Percentiles rank a stretch among this genome's conserved stretches.
These are phyloP conservation scores for Phialophora tarda DNA, from an alignment of 2,329 filamentous ascomycete species.

Conservation along the genomic window DNA sequence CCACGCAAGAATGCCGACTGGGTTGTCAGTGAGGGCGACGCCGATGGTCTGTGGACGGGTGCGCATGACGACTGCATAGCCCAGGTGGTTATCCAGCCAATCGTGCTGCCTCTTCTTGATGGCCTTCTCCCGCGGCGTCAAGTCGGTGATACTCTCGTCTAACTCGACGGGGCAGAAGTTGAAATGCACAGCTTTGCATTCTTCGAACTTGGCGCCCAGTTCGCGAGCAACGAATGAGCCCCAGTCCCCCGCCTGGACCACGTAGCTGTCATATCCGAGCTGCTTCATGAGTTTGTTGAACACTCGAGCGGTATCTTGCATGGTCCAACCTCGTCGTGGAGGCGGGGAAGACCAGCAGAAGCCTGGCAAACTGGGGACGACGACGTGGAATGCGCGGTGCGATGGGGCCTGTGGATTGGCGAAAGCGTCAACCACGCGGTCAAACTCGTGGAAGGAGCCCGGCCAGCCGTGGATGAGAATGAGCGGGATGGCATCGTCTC, in stretches of 20 bases:
- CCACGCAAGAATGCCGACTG: slow-evolving; percentile 74
- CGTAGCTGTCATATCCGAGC: slow-evolving; percentile 68
- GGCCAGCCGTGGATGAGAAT: slow-evolving; percentile 48
- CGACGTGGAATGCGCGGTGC: slow-evolving; percentile 42
- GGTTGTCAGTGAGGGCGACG: slow-evolving; percentile 71
- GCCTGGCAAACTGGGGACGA: slow-evolving; percentile 42
- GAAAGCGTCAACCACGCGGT: slow-evolving; percentile 42
- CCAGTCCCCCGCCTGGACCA: slow-evolving; percentile 71
- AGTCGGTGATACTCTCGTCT: slow-evolving; percentile 4
- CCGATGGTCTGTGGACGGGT: slow-evolving; percentile 76
- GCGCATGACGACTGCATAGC: slow-evolving; percentile 53
- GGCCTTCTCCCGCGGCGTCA: slow-evolving; percentile 22
- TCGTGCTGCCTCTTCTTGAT: slow-evolving; percentile 21
- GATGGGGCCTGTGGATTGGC: slow-evolving; percentile 34
- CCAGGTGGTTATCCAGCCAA: slow-evolving; percentile 30
- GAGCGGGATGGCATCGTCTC: slow-evolving; percentile 41
- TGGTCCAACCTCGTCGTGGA: slow-evolving; percentile 28
- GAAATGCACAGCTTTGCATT: slow-evolving; percentile 65
- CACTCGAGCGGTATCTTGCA: slow-evolving; percentile 42
- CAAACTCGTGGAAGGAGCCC: slow-evolving; percentile 46
- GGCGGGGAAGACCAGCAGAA: slow-evolving; percentile 41
- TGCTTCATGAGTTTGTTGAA: slow-evolving; percentile 71
- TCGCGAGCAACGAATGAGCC: slow-evolving; percentile 67
- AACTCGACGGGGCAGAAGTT: slow-evolving; percentile 56
- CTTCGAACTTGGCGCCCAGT: slow-evolving; percentile 65